Evolutionary conservation across 495 filamentous ascomycete species (phyloP), one percentile per base, ranked within the genome.

Genomic region (Penicillium psychrofluorescens): DNA sequence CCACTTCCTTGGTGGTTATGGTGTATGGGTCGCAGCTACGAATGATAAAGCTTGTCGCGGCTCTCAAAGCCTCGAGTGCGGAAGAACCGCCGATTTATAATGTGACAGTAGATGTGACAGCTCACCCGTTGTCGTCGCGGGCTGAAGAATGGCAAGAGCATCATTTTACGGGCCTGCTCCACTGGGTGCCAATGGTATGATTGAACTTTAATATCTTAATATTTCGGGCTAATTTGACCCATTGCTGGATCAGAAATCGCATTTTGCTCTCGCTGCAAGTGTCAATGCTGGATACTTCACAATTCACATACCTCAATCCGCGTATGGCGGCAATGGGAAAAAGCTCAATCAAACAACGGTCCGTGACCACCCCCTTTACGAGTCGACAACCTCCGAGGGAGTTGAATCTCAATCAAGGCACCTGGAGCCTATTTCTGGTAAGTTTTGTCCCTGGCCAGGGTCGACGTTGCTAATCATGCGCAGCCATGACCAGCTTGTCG

Each of bases 101-200:
- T 29, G 14, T 36, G n/a, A 14, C 29, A 13, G 36, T 36, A 8
- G 32, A 39, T 6, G 37, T 61, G 7, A 39, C 15, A 29, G 55
- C 61, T 11, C 58, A 62, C 45, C 32, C 45, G 2, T 8, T 56
- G n/a, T 7, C 35, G 11, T 10, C 11, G 29, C 14, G 29, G 13
- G 43, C 38, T 11, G 16, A 48, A 27, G 33, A 43, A 13, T 43
- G 45, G 38, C 31, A 35, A 3, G 28, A 39, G 7, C 49, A 45
- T 27, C 48, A 62, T 6, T 45, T 66, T n/a, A 61, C 51, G 27
- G 66, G 67, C 1, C 67, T 65, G n/a, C 35, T 70, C 2, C 28
- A 50, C 29, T 73, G 66, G 66, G 37, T 65, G 27, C 45, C 57
- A 36, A 44, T 40, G 9, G 67, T 73, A 62, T 32, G 66, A 45